phyloP scores from a whole-genome alignment of 2,329 filamentous ascomycete genomes.

The Cytospora piceicola region DNA sequence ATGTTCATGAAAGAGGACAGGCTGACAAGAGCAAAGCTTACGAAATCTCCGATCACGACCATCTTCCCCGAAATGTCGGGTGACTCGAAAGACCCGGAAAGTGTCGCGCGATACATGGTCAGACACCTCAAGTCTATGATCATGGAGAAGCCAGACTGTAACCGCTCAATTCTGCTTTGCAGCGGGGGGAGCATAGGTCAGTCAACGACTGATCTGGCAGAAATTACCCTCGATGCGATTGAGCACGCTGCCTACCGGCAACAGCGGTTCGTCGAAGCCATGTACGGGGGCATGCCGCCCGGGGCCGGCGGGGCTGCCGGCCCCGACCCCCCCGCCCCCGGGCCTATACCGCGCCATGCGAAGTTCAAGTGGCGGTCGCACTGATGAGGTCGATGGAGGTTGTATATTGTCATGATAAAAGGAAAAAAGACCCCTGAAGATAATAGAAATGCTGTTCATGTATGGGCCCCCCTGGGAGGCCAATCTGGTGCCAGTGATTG shows the following conservation, averaged over 20 bases:
- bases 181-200: not conserved
- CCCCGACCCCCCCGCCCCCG: no score
- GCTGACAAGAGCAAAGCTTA: slow-evolving; percentile 1
- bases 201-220: not conserved
- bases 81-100: not conserved
- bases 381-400: not conserved
- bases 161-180: not conserved
- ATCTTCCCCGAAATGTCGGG: not conserved
- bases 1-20: slow-evolving; percentile 7
- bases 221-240: not conserved
- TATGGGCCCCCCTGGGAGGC: no score
- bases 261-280: not conserved
- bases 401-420: not conserved
- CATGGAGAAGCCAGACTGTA: no score
- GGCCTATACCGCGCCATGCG: not conserved
- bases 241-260: not conserved
- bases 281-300: no score
- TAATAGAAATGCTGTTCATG: no score
- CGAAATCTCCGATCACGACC: not conserved
- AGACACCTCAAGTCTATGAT: not conserved
- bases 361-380: not conserved
- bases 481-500: no score
- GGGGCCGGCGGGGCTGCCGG: no score
- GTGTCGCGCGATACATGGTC: not conserved
- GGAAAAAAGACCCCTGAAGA: no score